These are phyloP conservation scores for Sphagnum fallax DNA, from an alignment of 228 moss, liverwort and hornwort species.

Conservation along the genomic window DNA sequence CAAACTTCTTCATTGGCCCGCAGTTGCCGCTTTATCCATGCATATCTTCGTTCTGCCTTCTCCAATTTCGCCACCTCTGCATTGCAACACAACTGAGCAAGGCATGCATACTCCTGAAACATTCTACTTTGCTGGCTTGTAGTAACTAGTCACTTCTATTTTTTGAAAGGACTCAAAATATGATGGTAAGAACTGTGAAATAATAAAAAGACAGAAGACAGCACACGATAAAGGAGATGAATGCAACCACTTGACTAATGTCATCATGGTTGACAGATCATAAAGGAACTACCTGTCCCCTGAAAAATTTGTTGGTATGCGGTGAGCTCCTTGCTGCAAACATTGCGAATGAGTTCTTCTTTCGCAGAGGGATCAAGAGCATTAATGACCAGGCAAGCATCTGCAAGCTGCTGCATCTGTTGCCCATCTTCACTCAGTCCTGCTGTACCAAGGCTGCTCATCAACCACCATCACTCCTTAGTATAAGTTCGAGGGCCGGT, in stretches of 20 bases:
- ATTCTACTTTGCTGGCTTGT: too few relatives aligned
- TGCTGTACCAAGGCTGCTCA: constrained; percentile 78
- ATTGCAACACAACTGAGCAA: background rate
- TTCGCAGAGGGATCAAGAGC: constrained; percentile 92
- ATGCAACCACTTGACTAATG: too few relatives aligned
- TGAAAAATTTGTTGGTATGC: constrained; percentile 99
- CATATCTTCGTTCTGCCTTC: constrained; percentile 96
- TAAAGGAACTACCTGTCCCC: constrained; percentile 62
- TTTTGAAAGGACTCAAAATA: too few relatives aligned
- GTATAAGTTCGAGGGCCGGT: background rate
- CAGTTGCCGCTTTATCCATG: constrained; percentile 97
- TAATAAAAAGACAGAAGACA: too few relatives aligned
- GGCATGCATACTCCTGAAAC: too few relatives aligned
- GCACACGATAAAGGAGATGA: too few relatives aligned
- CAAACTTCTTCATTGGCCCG: constrained; percentile 99
- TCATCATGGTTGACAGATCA: too few relatives aligned
- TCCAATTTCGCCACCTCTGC: constrained; percentile 94
- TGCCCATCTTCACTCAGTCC: constrained; percentile 98
- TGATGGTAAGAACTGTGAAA: too few relatives aligned
- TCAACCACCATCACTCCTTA: constrained; percentile 7
- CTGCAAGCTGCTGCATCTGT: constrained; percentile 99
- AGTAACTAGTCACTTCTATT: too few relatives aligned
- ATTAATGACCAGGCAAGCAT: constrained; percentile 93
- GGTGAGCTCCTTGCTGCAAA: constrained; percentile 96
- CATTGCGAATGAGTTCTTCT: constrained; percentile 90